phyloP scores from a whole-genome alignment of 768 basidiomycete species.

The Lactarius quietus region DNA sequence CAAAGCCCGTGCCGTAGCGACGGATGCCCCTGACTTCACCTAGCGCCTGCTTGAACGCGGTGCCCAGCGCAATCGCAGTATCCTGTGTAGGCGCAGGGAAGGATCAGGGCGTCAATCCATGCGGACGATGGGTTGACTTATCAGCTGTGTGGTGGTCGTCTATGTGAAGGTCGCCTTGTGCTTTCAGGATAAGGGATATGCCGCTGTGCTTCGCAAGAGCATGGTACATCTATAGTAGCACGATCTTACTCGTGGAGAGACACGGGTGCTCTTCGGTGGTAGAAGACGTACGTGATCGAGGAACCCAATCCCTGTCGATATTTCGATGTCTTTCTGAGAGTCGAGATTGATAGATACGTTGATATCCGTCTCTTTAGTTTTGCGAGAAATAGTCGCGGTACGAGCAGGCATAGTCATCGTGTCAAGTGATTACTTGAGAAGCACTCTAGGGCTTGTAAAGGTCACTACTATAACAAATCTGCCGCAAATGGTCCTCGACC shows the following conservation, averaged over 20 bases:
- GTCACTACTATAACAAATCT: constrained; percentile 19
- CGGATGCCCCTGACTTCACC: constrained; percentile 93
- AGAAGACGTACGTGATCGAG: constrained; percentile 78
- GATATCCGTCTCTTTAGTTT: constrained; percentile 90
- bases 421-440: not conserved
- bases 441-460: not conserved
- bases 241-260: not conserved
- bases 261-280: not conserved
- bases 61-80: constrained; percentile 80
- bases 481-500: constrained; percentile 51
- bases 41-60: constrained; percentile 91
- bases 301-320: constrained; percentile 97
- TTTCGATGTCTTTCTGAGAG: constrained; percentile 72
- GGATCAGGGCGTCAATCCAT: constrained; percentile 4
- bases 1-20: constrained; percentile 94
- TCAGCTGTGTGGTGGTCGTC: constrained; percentile 99
- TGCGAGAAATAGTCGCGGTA: constrained; percentile 69
- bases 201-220: constrained; percentile 97
- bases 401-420: constrained; percentile 41
- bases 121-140: constrained; percentile 44
- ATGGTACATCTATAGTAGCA: constrained; percentile 78
- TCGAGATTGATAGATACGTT: constrained; percentile 82
- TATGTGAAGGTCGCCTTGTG: constrained; percentile 94
- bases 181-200: constrained; percentile 86
- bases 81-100: constrained; percentile 58